phyloP scores from a whole-genome alignment of 148 eudicot genomes.

The Fagopyrum esculentum region DNA sequence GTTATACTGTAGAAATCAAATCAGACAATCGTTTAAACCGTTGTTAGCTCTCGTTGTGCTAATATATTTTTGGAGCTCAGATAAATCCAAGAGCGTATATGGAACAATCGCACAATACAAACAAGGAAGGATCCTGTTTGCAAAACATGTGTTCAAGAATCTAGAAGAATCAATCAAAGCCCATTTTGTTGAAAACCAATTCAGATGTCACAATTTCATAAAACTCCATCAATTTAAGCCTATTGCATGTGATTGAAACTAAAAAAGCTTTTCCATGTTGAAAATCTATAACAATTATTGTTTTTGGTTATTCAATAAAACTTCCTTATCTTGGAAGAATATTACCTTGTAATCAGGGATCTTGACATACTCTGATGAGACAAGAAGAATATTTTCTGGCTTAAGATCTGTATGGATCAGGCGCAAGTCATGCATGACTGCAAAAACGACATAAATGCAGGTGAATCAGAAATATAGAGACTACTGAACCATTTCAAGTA shows the following conservation, averaged over 20 bases:
- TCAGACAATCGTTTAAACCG: neutral
- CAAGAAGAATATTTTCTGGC: conserved; percentile 94
- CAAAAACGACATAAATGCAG: conserved; percentile 9
- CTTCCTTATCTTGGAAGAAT: neutral
- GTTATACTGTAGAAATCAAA: neutral
- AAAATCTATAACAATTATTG: neutral
- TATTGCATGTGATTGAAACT: neutral
- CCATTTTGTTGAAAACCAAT: neutral
- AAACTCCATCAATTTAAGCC: neutral
- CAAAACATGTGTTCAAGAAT: neutral
- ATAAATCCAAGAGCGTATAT: neutral
- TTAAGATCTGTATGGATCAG: conserved; percentile 92
- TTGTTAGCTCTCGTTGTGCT: neutral
- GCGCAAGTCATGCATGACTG: conserved; percentile 90
- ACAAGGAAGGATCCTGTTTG: neutral
- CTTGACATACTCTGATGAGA: conserved; percentile 72
- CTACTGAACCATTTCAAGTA: neutral
- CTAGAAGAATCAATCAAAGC: neutral
- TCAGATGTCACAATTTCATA: neutral
- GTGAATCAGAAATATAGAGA: neutral
- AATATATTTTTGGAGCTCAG: neutral
- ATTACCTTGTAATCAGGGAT: conserved; percentile 66
- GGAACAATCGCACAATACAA: neutral
- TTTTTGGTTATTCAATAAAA: neutral
- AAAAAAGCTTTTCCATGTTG: neutral